These are phyloP conservation scores for Grosmannia serpens DNA, from an alignment of 2,329 filamentous ascomycete species.

Conservation along the genomic window DNA sequence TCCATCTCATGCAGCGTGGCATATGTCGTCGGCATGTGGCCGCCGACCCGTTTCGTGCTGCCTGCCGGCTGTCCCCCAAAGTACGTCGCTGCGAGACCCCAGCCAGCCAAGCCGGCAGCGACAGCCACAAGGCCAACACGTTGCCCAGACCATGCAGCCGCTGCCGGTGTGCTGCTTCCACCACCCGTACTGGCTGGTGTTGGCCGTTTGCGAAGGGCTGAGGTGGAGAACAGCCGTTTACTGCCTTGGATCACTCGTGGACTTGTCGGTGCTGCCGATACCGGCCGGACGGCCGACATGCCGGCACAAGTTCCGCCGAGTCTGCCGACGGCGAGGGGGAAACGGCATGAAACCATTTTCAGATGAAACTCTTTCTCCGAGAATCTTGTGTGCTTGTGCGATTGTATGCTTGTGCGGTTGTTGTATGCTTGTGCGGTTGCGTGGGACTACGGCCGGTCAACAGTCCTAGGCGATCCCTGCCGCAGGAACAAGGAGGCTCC, in stretches of 20 bases:
- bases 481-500: too few relatives aligned
- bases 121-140: conserved; percentile 26
- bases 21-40: conserved; percentile 19
- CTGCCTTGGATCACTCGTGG: too few relatives aligned
- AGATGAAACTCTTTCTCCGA: background rate
- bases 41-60: conserved; percentile 11
- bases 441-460: too few relatives aligned
- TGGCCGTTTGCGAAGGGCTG: background rate
- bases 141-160: conserved; percentile 17
- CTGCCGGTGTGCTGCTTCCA: background rate
- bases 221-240: background rate
- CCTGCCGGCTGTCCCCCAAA: conserved; percentile 16
- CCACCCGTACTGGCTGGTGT: background rate
- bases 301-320: background rate
- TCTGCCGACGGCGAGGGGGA: background rate
- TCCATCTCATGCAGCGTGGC: conserved; percentile 32
- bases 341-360: background rate
- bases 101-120: conserved; percentile 28
- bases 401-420: too few relatives aligned
- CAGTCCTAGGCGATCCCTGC: too few relatives aligned
- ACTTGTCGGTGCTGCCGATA: too few relatives aligned
- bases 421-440: too few relatives aligned
- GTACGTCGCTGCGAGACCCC: conserved; percentile 24
- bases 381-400: too few relatives aligned
- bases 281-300: background rate